Conservation (phyloP, 768 basidiomycete genomes). For the Holtermanniella nyarrowii region DNA sequence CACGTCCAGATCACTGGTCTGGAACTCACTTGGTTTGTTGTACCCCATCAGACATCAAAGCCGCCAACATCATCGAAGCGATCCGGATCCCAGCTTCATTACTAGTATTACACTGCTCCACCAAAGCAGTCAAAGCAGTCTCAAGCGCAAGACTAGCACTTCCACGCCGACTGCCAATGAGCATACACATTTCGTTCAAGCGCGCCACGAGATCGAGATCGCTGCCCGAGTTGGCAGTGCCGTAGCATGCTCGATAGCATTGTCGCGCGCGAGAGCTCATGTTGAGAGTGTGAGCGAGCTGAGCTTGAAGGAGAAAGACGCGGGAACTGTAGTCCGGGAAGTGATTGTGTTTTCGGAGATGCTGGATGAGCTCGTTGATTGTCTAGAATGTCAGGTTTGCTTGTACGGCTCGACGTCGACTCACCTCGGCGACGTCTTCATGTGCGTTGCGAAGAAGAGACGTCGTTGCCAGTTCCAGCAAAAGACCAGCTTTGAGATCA, state of each 20-base stretch:
- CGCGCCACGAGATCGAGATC: slow-evolving; percentile 21
- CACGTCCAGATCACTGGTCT: background rate
- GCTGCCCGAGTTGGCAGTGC: slow-evolving; percentile 8
- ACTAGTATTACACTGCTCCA: slow-evolving; percentile 10
- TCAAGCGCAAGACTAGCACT: slow-evolving; percentile 2
- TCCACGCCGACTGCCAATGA: slow-evolving; percentile 1
- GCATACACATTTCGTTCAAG: slow-evolving; percentile 13
- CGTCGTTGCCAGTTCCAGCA: slow-evolving; percentile 22
- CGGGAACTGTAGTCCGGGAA: slow-evolving; percentile 17
- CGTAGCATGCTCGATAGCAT: slow-evolving; percentile 16
- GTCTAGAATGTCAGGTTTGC: background rate
- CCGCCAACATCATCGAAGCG: slow-evolving; percentile 16
- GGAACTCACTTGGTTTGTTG: slow-evolving; percentile 25
- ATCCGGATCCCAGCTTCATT: slow-evolving; percentile 16
- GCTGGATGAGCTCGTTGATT: slow-evolving; percentile 2
- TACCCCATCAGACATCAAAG: slow-evolving; percentile 17
- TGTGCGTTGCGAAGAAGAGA: slow-evolving; percentile 14
- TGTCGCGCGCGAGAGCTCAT: slow-evolving; percentile 5
- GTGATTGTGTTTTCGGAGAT: slow-evolving; percentile 7
- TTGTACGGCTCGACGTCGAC: background rate
- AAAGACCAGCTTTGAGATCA: slow-evolving; percentile 15
- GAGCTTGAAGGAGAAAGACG: slow-evolving; percentile 22
- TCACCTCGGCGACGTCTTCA: slow-evolving; percentile 12
- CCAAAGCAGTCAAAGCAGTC: slow-evolving; percentile 5
- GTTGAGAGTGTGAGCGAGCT: slow-evolving; percentile 19